Evolutionary conservation across 2,329 filamentous ascomycete species (phyloP).

Genomic region (Cordyceps cateniannulata): DNA sequence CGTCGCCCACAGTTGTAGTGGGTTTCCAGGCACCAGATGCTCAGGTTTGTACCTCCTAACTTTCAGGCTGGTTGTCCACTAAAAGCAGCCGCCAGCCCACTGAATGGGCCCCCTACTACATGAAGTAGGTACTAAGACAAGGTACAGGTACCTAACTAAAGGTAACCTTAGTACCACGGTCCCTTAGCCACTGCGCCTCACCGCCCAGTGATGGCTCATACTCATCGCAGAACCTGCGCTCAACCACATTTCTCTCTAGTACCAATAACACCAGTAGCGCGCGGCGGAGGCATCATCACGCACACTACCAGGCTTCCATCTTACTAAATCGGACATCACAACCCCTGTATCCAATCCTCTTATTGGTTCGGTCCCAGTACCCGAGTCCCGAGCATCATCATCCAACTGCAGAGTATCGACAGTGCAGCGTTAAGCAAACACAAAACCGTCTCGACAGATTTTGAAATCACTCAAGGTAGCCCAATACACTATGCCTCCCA

Average conservation of each 20-base stretch:
- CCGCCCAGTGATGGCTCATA: slow-evolving; percentile 1
- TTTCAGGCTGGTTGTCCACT: background rate
- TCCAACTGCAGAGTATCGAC: background rate
- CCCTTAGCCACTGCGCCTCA: background rate
- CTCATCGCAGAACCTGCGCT: background rate
- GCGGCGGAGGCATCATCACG: background rate
- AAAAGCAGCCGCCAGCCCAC: background rate
- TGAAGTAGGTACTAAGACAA: too few species aligned
- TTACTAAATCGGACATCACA: slow-evolving; percentile 1
- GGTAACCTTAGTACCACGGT: too few species aligned
- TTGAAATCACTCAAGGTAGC: background rate
- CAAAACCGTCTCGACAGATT: background rate
- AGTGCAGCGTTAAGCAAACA: background rate
- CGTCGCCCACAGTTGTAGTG: slow-evolving; percentile 1
- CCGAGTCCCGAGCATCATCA: background rate
- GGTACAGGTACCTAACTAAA: too few species aligned
- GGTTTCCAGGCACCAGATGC: background rate
- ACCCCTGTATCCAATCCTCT: background rate
- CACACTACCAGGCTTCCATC: background rate
- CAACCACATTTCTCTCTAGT: background rate
- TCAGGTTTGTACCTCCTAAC: background rate
- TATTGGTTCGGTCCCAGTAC: slow-evolving; percentile 2
- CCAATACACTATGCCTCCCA: slow-evolving; percentile 6
- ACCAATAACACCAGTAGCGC: background rate
- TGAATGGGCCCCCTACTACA: background rate